phyloP scores from a whole-genome alignment of 306 rosid genomes.

The Sophora flavescens region DNA sequence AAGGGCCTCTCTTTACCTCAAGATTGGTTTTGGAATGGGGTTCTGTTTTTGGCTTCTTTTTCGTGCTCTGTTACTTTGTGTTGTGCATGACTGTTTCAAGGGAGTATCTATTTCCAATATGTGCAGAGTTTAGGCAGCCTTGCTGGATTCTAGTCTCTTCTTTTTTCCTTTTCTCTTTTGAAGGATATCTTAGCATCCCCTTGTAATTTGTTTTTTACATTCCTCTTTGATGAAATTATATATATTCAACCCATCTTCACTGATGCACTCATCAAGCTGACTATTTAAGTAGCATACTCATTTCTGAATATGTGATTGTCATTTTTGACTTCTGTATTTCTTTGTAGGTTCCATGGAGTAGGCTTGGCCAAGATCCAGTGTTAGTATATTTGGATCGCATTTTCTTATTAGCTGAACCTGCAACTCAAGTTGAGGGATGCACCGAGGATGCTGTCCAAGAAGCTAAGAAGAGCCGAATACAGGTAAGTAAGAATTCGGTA shows the following conservation, averaged over 20 bases:
- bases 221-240: not conserved
- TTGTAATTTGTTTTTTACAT: constrained; percentile 12
- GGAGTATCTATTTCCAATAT: not conserved
- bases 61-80: not conserved
- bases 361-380: constrained; percentile 99
- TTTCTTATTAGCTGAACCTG: constrained; percentile 96
- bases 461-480: constrained; percentile 85
- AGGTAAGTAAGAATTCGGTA: constrained; percentile 60
- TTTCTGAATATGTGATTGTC: constrained; percentile 31
- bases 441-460: constrained; percentile 92
- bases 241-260: not conserved
- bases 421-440: constrained; percentile 83
- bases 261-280: not conserved
- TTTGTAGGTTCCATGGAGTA: constrained; percentile 96
- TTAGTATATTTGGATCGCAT: constrained; percentile 89
- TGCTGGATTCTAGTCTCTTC: constrained; percentile 4
- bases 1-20: not conserved
- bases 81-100: not conserved
- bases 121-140: not conserved
- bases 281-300: constrained; percentile 31
- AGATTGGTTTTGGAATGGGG: not conserved
- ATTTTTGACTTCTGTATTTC: constrained; percentile 43
- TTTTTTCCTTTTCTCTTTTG: constrained; percentile 4
- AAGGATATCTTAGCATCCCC: constrained; percentile 15
- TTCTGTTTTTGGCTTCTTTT: constrained; percentile 4